Base-by-base conservation (phyloP, 192 early-diverging fungal genomes). In the Linnemannia elongata region DNA sequence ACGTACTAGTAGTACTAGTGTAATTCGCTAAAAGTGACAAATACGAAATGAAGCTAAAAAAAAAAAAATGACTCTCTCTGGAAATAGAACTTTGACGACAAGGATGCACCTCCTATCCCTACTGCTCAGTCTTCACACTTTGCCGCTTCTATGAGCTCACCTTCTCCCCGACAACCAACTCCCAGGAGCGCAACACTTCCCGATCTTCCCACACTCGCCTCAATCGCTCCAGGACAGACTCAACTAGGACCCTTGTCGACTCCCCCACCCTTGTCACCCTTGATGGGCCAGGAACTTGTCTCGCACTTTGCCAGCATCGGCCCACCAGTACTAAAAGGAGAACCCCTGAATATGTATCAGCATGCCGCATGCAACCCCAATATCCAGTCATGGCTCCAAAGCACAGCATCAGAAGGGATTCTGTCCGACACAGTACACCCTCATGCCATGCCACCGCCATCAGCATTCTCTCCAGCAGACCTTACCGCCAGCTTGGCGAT, bases 41-140 rank as follows among this genome's bases (percentile, higher is more conserved):
- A n/a, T n/a, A n/a, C n/a, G n/a, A 66, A 55, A 55, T 0, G 6
- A 15, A 35, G 33, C 27, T 30, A 33, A 66, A 4, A 30, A 30
- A 52, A 42, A 9, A 72, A 45, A 73, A 44, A 12, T 3, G 6
- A n/a, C 38, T 17, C 15, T 27, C 54, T 52, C 17, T 68, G 24
- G 60, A 77, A 36, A 52, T 74, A 87, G 85, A 81, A 54, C 27
- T 87, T 87, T 77, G 85, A 87, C 20, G 85, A 87, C 75, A 87
- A 76, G 42, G 85, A 87, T 55, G 85, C 85, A 18, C 85, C 85
- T n/a, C 85, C 85, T 30, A 87, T 66, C 44, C 85, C 85, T 18
- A 63, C 9, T 22, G 36, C 76, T 17, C 83, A 74, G 9, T 27
- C 72, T 9, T 38, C 75, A 13, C 74, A 73, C 38, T 47, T 39